Base-by-base conservation (phyloP, 345 rosid species). In the Sapria himalayana region DNA sequence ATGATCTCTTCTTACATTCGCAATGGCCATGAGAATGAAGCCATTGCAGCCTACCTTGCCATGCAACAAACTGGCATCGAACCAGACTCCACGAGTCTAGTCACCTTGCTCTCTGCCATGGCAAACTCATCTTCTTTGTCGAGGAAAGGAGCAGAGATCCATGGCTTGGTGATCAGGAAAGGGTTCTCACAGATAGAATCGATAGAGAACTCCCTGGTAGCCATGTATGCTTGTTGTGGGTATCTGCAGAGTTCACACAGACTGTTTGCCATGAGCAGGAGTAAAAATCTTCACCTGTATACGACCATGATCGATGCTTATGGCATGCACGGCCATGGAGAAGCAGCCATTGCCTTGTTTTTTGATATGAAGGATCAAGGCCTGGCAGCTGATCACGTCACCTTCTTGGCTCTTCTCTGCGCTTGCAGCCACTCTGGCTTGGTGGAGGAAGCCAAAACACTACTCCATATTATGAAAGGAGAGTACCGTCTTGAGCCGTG, bases 391-490 rank as follows among this genome's bases (percentile, higher is more conserved):
- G 96, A 85, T 58, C 81, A 75, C 59, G 55, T 81, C 41, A 59
- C 79, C 6, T 81, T 85, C 59, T 43, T 81, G 57, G 75, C 92
- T 8, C 66, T 85, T 60, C 69, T 81, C 16, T 57, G 67, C 64
- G 84, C 92, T 9, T 81, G 96, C 58, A 81, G 92, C 49, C 94
- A 78, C 63, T 70, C 86, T 33, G 86, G 93, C 57, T 49, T 81
- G 54, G 59, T 64, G 18, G 39, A 57, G 45, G 94, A 81, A 66
- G 92, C 86, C 20, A 69, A 64, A 68, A 50, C 46, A 31, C 46
- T 69, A 39, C 53, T 74, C 46, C 61, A 70, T 45, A 53, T 61
- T 32, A 85, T 85, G 94, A 67, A 58, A 64, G 27, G 25, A 41
- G 55, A 73, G 31, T 73, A 67, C 68, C 51, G 66, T 16, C 58